A percentile compares a stretch with the other conserved stretches of the same genome.
Conservation (phyloP, 2,329 filamentous ascomycete genomes). For the Teratosphaeria gauchensis region DNA sequence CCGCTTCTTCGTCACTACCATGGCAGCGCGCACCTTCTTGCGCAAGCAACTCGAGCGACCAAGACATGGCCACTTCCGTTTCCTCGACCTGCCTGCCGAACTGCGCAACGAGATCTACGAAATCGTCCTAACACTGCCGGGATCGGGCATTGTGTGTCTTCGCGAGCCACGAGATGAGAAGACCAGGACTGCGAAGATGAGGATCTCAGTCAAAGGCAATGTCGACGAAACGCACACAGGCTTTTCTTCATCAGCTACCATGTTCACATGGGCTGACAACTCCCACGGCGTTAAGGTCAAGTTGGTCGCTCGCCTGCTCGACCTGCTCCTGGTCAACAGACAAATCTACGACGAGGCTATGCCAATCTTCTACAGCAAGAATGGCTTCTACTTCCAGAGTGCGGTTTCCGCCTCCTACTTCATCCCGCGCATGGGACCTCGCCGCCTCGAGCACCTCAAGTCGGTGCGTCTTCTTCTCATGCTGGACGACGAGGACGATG, state of each 20-base stretch:
- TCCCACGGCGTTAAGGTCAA: not conserved
- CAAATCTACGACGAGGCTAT: conserved; percentile 8
- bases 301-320: not conserved
- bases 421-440: not conserved
- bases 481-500: not conserved
- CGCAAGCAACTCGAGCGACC: not conserved
- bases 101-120: not conserved
- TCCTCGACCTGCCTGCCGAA: not conserved
- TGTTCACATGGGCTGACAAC: not conserved
- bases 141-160: not conserved
- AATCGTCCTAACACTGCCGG: not conserved
- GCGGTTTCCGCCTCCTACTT: not conserved
- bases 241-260: not conserved
- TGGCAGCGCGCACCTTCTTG: not conserved
- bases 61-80: not conserved
- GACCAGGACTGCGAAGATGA: not conserved
- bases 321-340: conserved; percentile 8
- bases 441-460: not conserved
- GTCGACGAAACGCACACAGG: not conserved
- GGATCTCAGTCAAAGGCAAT: not conserved
- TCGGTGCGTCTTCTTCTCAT: not conserved
- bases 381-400: conserved; percentile 5
- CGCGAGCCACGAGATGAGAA: not conserved
- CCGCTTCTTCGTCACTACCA: not conserved
- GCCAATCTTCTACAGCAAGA: conserved; percentile 9